Conservation (phyloP, 345 rosid species). For the Carallia pectinifolia region DNA sequence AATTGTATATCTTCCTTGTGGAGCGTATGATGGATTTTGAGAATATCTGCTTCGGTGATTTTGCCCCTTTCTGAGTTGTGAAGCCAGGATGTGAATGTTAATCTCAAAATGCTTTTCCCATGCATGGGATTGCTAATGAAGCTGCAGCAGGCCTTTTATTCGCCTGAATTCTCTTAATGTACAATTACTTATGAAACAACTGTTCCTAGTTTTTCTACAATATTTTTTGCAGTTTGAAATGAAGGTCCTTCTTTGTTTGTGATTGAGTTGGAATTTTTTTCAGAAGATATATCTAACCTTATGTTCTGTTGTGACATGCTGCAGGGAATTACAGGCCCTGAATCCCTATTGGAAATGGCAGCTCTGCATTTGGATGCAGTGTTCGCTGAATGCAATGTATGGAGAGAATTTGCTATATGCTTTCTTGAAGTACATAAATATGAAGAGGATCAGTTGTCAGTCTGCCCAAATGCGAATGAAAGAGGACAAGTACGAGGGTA, state of each 20-base stretch:
- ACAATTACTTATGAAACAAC: not conserved
- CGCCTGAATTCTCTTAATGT: not conserved
- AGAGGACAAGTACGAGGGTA: slow-evolving; percentile 24
- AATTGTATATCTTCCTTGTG: too few relatives aligned
- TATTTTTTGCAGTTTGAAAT: not conserved
- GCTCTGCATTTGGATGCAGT: slow-evolving; percentile 80
- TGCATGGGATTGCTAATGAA: too few relatives aligned
- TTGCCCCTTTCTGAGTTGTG: too few relatives aligned
- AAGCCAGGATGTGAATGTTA: too few relatives aligned
- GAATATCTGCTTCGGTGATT: too few relatives aligned
- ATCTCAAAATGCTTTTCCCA: too few relatives aligned
- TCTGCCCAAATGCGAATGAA: slow-evolving; percentile 38
- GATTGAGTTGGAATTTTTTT: not conserved
- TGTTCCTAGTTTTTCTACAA: not conserved
- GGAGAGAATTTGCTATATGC: slow-evolving; percentile 79
- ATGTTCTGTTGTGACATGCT: slow-evolving; percentile 10
- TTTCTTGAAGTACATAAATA: slow-evolving; percentile 42
- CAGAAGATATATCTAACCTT: too few relatives aligned
- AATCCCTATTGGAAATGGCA: slow-evolving; percentile 66
- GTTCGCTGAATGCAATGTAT: slow-evolving; percentile 37
- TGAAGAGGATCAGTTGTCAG: slow-evolving; percentile 67
- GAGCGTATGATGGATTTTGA: too few relatives aligned
- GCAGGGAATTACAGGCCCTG: slow-evolving; percentile 57
- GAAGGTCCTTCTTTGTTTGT: not conserved
- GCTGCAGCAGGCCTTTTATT: too few relatives aligned